A percentile compares a stretch with the other conserved stretches of the same genome.
Conservation (phyloP, 1,139 yeast species). For the Lizanozyma gosingica region DNA sequence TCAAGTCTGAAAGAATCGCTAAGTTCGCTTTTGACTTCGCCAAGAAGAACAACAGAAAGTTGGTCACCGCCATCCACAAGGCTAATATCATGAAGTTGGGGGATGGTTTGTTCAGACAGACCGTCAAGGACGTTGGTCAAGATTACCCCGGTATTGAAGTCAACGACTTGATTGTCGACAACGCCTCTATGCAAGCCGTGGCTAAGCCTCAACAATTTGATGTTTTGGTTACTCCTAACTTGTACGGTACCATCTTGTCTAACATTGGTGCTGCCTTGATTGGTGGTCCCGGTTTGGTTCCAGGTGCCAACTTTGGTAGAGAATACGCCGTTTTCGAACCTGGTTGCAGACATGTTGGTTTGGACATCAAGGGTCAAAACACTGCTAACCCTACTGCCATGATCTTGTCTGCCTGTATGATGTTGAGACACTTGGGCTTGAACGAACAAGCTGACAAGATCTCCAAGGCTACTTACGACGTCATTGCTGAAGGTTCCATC, state of each 20-base stretch:
- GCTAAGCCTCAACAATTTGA: conserved; percentile 97
- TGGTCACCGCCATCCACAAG: conserved; percentile 96
- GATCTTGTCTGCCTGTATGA: conserved; percentile 82
- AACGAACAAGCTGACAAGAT: conserved; percentile 78
- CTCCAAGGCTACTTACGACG: conserved; percentile 81
- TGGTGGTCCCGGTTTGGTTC: conserved; percentile 98
- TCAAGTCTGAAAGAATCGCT: conserved; percentile 94
- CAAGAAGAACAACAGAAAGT: conserved; percentile 79
- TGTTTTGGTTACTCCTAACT: conserved; percentile 94
- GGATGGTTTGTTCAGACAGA: conserved; percentile 95
- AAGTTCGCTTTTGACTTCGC: conserved; percentile 97
- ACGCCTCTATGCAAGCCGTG: conserved; percentile 99
- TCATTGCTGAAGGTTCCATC: conserved; percentile 76
- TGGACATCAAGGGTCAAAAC: conserved; percentile 90
- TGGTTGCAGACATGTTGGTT: conserved; percentile 98
- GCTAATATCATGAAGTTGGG: conserved; percentile 99
- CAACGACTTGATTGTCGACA: conserved; percentile 94
- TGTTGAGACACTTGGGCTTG: conserved; percentile 92
- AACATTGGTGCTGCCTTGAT: conserved; percentile 97
- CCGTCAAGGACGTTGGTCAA: conserved; percentile 83
- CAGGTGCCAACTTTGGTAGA: conserved; percentile 98
- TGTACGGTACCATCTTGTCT: conserved; percentile 94
- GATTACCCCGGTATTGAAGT: conserved; percentile 82
- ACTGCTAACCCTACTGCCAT: conserved; percentile 97
- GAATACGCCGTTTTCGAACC: conserved; percentile 98